Conservation (phyloP, 2,329 filamentous ascomycete species). For the Pestalotiopsis fici region DNA sequence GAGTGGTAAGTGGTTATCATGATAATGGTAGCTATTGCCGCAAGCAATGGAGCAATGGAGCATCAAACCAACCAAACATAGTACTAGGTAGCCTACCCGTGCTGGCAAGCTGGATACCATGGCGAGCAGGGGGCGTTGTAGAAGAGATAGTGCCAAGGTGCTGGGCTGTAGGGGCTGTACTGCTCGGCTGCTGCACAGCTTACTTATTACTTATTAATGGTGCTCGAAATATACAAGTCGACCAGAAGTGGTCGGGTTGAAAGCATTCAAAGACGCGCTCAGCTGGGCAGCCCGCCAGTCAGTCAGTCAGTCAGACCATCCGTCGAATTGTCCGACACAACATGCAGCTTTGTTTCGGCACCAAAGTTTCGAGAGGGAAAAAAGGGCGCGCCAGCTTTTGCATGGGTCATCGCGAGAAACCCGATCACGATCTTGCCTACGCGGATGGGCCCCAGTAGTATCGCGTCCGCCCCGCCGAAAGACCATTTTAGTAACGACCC, state of each 20-base stretch:
- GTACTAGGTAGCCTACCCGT: not conserved
- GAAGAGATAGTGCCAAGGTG: not conserved
- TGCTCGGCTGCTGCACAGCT: not conserved
- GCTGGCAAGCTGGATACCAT: not conserved
- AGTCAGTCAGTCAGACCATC: not conserved
- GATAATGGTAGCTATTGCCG: not conserved
- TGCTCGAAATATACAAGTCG: not conserved
- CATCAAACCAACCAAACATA: not conserved
- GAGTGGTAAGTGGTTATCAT: not conserved
- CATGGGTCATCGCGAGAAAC: not conserved
- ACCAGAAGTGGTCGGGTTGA: not conserved
- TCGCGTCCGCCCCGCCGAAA: slow-evolving; percentile 4
- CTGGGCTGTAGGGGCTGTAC: not conserved
- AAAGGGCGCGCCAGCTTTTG: not conserved
- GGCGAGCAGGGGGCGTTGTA: not conserved
- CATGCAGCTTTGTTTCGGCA: not conserved
- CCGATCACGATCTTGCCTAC: slow-evolving; percentile 1
- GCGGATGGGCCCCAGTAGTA: not conserved
- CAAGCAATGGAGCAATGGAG: not conserved
- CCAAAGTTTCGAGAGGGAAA: not conserved
- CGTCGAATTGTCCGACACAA: not conserved
- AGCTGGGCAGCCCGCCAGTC: too few species aligned
- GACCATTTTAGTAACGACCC: slow-evolving; percentile 3
- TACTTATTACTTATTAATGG: not conserved
- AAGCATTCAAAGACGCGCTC: not conserved